A percentile compares a stretch with the other conserved stretches of the same genome.
These are phyloP conservation scores for Yamadazyma nakazawae DNA, from an alignment of 805 yeast genomes.

Conservation along the genomic window DNA sequence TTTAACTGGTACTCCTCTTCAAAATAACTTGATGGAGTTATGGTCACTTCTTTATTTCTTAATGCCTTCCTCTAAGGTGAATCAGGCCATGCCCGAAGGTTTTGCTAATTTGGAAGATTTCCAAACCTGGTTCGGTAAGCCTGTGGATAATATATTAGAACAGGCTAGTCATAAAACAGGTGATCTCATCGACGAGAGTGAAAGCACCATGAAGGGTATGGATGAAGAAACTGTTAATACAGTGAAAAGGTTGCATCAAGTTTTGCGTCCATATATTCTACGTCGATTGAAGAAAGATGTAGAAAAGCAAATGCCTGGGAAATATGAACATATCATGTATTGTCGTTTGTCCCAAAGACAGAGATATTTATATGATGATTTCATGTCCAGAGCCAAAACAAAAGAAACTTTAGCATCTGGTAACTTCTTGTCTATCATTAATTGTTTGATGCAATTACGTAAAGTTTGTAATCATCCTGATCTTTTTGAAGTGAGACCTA, in stretches of 20 bases:
- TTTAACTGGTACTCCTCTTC: constrained; percentile 95
- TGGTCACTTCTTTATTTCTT: constrained; percentile 94
- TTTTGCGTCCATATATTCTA: constrained; percentile 84
- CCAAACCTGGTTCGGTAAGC: constrained; percentile 98
- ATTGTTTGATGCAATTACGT: constrained; percentile 95
- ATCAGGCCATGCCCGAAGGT: constrained; percentile 83
- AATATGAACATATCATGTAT: constrained; percentile 90
- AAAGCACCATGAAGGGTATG: constrained; percentile 37
- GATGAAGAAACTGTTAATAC: constrained; percentile 81
- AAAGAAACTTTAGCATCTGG: constrained; percentile 92
- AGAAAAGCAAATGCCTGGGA: constrained; percentile 98
- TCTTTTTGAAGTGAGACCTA: constrained; percentile 92
- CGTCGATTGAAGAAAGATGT: constrained; percentile 94
- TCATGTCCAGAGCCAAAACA: constrained; percentile 95
- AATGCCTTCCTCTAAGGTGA: constrained; percentile 84
- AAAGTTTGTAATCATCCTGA: constrained; percentile 97
- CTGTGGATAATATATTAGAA: constrained; percentile 90
- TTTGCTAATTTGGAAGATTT: constrained; percentile 95
- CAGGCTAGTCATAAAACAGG: constrained; percentile 47
- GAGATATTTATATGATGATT: constrained; percentile 88
- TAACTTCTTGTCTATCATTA: constrained; percentile 89
- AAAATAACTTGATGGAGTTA: constrained; percentile 88
- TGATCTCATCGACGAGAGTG: constrained; percentile 45
- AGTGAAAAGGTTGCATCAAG: constrained; percentile 86
- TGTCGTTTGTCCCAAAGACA: constrained; percentile 93